Evolutionary conservation across 208 protist species (phyloP).

Genomic region (Leishmania tarentolae): DNA sequence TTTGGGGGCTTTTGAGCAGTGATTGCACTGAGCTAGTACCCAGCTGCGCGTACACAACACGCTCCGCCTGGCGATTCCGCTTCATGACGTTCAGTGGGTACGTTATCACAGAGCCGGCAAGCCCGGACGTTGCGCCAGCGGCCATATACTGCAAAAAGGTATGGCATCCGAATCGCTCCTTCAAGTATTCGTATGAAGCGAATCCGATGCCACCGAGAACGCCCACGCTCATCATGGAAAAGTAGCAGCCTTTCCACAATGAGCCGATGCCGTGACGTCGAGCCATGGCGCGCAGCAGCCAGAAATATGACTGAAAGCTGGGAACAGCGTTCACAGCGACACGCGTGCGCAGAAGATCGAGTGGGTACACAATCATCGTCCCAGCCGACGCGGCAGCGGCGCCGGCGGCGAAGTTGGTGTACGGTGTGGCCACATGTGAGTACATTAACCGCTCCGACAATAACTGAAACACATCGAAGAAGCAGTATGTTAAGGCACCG

Average conservation of each 20-base stretch:
- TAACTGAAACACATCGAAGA: slow-evolving; percentile 92
- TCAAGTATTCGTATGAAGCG: slow-evolving; percentile 88
- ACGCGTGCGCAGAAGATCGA: slow-evolving; percentile 92
- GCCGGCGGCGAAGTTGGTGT: slow-evolving; percentile 84
- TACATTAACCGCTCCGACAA: slow-evolving; percentile 69
- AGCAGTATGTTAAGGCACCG: slow-evolving; percentile 90
- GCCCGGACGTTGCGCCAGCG: slow-evolving; percentile 71
- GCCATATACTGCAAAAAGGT: slow-evolving; percentile 67
- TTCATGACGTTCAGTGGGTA: slow-evolving; percentile 91
- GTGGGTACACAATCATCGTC: slow-evolving; percentile 88
- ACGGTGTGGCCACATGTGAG: slow-evolving; percentile 68
- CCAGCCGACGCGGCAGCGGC: slow-evolving; percentile 82
- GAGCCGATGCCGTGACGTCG: slow-evolving; percentile 51
- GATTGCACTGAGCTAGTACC: slow-evolving; percentile 38
- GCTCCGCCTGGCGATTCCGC: slow-evolving; percentile 79
- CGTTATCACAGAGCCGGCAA: slow-evolving; percentile 74
- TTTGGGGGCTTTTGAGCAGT: slow-evolving; percentile 44
- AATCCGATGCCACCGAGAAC: slow-evolving; percentile 91
- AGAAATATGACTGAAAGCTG: slow-evolving; percentile 75
- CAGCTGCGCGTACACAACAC: slow-evolving; percentile 47
- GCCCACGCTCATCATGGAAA: slow-evolving; percentile 90
- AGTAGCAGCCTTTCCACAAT: slow-evolving; percentile 78
- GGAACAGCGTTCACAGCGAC: slow-evolving; percentile 55
- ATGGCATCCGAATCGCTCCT: slow-evolving; percentile 62
- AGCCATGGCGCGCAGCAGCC: slow-evolving; percentile 69